phyloP scores from a whole-genome alignment of 2,329 filamentous ascomycete species.

The Myotisia sp. region DNA sequence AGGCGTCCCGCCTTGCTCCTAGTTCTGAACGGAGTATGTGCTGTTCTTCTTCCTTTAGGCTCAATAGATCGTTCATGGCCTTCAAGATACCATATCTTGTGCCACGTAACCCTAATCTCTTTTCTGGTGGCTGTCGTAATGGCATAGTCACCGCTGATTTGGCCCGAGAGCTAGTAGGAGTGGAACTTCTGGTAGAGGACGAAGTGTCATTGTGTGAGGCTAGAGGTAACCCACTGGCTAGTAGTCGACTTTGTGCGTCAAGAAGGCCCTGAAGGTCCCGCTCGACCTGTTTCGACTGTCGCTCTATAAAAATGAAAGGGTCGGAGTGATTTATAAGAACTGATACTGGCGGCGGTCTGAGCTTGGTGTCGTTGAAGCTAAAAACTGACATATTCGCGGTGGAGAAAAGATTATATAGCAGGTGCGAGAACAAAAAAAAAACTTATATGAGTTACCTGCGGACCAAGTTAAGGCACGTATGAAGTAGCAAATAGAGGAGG shows the following conservation, averaged over 20 bases:
- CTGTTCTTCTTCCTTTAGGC: conserved; percentile 43
- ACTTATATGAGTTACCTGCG: no score
- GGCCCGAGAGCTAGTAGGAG: conserved; percentile 19
- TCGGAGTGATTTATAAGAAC: conserved; percentile 23
- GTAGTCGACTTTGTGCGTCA: conserved; percentile 46
- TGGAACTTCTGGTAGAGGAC: conserved; percentile 37
- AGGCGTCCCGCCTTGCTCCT: conserved; percentile 31
- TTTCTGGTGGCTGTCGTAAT: conserved; percentile 25
- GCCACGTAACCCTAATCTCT: conserved; percentile 38
- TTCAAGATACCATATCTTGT: conserved; percentile 44
- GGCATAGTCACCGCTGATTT: conserved; percentile 25
- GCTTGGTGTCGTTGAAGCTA: conserved; percentile 1
- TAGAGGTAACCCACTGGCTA: conserved; percentile 35
- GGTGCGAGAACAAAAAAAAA: no score
- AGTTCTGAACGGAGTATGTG: conserved; percentile 35
- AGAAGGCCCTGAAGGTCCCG: conserved; percentile 44
- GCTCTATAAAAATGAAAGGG: conserved; percentile 37
- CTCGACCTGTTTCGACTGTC: conserved; percentile 41
- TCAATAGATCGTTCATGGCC: conserved; percentile 42
- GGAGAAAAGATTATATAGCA: no score
- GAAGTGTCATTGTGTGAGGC: conserved; percentile 27
- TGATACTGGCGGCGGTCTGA: conserved; percentile 20
- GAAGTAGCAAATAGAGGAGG: no score
- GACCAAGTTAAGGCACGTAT: no score
- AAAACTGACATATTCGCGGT: conserved; percentile 4